Evolutionary conservation across 129 eudicot species (phyloP), one percentile per base, ranked within the genome.

Genomic region (Erigeron canadensis): DNA sequence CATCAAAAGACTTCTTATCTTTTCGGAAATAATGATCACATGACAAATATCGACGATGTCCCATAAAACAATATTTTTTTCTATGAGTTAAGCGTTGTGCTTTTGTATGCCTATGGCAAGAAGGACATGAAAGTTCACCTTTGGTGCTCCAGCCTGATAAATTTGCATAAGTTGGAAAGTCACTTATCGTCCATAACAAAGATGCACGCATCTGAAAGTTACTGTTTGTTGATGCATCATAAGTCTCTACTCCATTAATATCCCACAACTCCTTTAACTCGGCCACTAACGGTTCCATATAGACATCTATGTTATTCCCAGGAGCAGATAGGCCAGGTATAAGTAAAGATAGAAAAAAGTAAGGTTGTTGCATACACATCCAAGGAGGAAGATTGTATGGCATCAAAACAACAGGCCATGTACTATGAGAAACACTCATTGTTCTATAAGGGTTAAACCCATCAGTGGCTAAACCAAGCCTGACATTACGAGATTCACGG

Each of bases 141-240:
- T 62, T 61, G 15, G 66, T 37, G 18, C 66, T 38, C 45, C 45
- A 61, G 13, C 71, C 71, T 10, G 43, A 66, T 66, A 66, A 66
- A 46, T 66, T 66, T 6, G 43, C 57, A 8, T 66, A 66, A 21
- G 57, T 43, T 3, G 44, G 58, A 28, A 66, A 66, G 43, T 66
- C 71, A 6, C 43, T 66, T 66, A 46, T 66, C 6, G 21, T 66
- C 71, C 42, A 66, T 66, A 66, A 45, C 58, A 62, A 62, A 62
- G 47, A 62, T 22, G 67, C 67, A 47, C 19, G 13, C 71, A 46
- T 66, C 11, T 66, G 41, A 46, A 66, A 66, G 15, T 23, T 66
- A 16, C 18, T 66, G 4, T 67, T 67, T 67, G 28, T 42, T 22
- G 54, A 60, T 60, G 65, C 45, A 60, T 60, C 44, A 10, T 60